Evolutionary conservation across 163 green algal species (phyloP), one percentile per base, ranked within the genome.

Genomic region (Scenedesmus sp.): DNA sequence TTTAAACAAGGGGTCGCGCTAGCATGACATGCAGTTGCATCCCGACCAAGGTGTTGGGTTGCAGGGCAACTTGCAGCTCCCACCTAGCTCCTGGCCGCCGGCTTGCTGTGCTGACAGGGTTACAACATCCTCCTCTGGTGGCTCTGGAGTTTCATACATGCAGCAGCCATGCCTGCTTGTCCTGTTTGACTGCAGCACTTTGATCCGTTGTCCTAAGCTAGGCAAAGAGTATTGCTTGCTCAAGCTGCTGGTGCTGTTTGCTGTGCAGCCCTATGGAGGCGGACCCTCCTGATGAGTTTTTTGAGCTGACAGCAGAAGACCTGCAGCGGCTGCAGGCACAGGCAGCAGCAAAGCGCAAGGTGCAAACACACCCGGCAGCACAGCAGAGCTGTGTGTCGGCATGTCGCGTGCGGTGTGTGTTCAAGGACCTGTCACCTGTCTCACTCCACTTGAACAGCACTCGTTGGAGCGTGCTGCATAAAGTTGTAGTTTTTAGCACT

Each of bases 221-320:
- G 40, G 5, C 9, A 68, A 26, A 30, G 53, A 7, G 40, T 15
- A 18, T 18, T 40, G 65, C 9, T 40, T 81, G 35, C 13, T 22
- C 10, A 30, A 44, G 37, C 35, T 53, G 37, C 37, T 81, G n/a
- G 37, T 76, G 33, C 59, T 42, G 22, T 70, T 20, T 70, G 37
- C 83, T 65, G 81, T 86, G 18, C 89, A 76, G 83, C 44, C 26
- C 72, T 44, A 87, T 92, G 53, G 59, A 61, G 26, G 70, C 83
- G 26, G 51, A 84, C 51, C 88, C 81, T 22, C 81, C 81, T 70
- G 89, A 92, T 61, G 89, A 90, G 37, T 92, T 92, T 40, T 92
- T 84, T 76, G 89, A 90, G 83, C 40, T 92, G 26, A 92, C 89
- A 43, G n/a, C 49, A 7, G 82, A 92, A 12, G 89, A 92, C 65